Base-by-base conservation (phyloP, 176 grass and related monocot species). In the maize (Zea mays) region DNA sequence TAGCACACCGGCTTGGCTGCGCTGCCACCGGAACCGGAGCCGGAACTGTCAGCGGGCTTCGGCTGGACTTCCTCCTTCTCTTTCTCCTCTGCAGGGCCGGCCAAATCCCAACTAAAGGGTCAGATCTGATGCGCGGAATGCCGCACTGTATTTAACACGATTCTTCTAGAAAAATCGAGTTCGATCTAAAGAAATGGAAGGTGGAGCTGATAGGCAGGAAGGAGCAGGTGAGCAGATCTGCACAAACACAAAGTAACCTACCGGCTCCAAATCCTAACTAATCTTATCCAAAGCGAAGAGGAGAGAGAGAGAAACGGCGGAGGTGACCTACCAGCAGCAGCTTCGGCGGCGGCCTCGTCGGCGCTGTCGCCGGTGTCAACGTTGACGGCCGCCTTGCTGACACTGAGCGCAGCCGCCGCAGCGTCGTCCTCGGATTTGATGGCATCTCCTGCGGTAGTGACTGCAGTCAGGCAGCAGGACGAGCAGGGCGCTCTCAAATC, bases 341-440 rank as follows among this genome's bases (percentile, higher is more conserved):
- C 51, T 7, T 42, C 57, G 0, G 41, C 60, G 4, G 50, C 19
- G 1, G 15, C 62, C 45, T 67, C 75, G n/a, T 50, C 81, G 51
- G 44, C 5, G 20, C 35, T 40, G 6, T 60, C 67, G 62, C 85
- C 82, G 38, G 70, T 10, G 5, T 79, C 45, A 34, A 52, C 39
- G 8, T 39, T 27, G 69, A 47, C 63, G 11, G 50, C 62, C 52
- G 11, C 38, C 48, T 65, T 66, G 47, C 58, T 41, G 55, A 43
- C 41, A 5, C 41, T 43, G 41, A 58, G 15, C 55, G n/a, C 7
- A 17, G 19, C 55, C 47, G 61, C 67, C 27, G 37, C 38, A 21
- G 21, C 63, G 63, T 91, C 82, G 56, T 84, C 63, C 76, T 91
- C 85, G 5, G 69, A 71, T 40, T 82, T 80, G 48, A 88, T 63